Base-by-base conservation (phyloP, 2,329 filamentous ascomycete species). In the Alternaria sp. region DNA sequence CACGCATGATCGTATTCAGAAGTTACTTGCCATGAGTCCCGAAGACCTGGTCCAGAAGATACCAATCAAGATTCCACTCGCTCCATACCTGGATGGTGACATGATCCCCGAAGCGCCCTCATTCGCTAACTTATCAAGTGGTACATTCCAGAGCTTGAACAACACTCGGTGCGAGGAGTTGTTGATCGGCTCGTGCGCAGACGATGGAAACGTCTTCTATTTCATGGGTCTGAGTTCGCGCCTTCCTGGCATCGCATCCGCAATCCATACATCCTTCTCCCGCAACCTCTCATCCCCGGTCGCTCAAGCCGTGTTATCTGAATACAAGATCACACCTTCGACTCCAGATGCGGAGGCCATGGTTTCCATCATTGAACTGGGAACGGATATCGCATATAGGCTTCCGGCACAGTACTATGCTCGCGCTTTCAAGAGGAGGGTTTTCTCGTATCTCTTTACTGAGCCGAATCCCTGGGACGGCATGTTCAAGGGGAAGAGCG, bases 361-460 rank as follows among this genome's bases (percentile, higher is more conserved):
- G 54, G 44, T 68, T 4, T 69, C 62, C 2, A 71, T 84, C 21
- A 71, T 85, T 5, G 65, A 80, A 1, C 81, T 83, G 30, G 73
- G 74, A 15, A 82, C 78, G 14, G 84, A 86, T 57, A 78, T 85
- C 37, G 70, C 71, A 7, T 86, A 83, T 70, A 78, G 79, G 55
- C 76, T 79, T 2, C 78, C 84, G 0, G 80, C 79, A 0, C 37
- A 80, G 7, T 69, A 77, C 6, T 79, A 80, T 30, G 82, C 81
- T 2, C 57, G 71, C 15, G 64, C 64, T 4, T 76, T 66, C 56
- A 64, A 67, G 6, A 63, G 69, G 1, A 71, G 61, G 20, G 51
- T 59, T 4, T 73, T 61, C 43, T 63, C 59, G 20, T 75, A 73
- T 54, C 54, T 69, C 15, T 74, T 77, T 59, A 65, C 72, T 20